Evolutionary conservation across 108 stramenopile genomes (phyloP).

Genomic region (Cyclotella cryptica): DNA sequence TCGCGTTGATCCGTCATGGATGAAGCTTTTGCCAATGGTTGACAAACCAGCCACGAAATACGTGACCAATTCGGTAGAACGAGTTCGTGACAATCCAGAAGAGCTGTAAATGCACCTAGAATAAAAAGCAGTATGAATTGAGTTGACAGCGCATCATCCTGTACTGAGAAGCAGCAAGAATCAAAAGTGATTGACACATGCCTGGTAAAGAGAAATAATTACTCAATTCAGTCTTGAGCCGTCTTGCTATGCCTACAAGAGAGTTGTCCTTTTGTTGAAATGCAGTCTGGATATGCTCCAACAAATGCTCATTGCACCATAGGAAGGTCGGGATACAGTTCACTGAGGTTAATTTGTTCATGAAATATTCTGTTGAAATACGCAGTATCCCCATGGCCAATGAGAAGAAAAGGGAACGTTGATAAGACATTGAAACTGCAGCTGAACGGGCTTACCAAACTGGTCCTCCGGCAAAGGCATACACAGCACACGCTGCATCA

Average conservation of each 20-base stretch:
- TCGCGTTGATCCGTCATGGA: slow-evolving; percentile 3
- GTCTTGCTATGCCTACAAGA: slow-evolving; percentile 33
- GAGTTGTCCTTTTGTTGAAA: slow-evolving; percentile 50
- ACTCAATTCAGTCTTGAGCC: slow-evolving; percentile 34
- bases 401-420: not conserved
- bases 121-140: not conserved
- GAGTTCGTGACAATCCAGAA: slow-evolving; percentile 36
- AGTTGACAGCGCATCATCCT: not conserved
- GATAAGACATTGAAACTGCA: not conserved
- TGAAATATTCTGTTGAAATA: slow-evolving; percentile 28
- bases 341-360: slow-evolving; percentile 27
- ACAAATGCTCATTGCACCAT: slow-evolving; percentile 33
- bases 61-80: slow-evolving; percentile 42
- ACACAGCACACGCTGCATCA: slow-evolving; percentile 31
- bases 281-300: slow-evolving; percentile 28
- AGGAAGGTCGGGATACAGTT: slow-evolving; percentile 43
- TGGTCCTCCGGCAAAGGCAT: slow-evolving; percentile 44
- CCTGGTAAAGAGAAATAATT: slow-evolving; percentile 42
- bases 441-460: slow-evolving; percentile 27
- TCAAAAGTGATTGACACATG: slow-evolving; percentile 1
- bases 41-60: slow-evolving; percentile 39
- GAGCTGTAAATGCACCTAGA: slow-evolving; percentile 38
- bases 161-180: not conserved
- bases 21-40: slow-evolving; percentile 21
- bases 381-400: not conserved